phyloP scores from a whole-genome alignment of 129 eudicot genomes.

The Glebionis coronaria region DNA sequence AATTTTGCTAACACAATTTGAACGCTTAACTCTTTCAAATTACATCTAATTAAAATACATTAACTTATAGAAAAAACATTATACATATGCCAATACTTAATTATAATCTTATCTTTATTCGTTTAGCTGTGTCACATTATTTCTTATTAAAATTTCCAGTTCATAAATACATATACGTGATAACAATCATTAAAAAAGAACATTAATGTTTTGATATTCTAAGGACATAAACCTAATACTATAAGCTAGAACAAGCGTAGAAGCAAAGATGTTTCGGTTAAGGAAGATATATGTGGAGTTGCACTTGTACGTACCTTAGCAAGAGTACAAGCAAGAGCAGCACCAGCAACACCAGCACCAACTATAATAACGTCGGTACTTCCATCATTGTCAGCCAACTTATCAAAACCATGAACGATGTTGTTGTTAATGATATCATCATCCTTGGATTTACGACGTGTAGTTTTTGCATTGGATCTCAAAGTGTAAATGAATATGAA shows the following conservation, averaged over 20 bases:
- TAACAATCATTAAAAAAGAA: no score
- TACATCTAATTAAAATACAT: no score
- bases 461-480: constrained; percentile 22
- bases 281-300: no score
- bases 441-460: constrained; percentile 25
- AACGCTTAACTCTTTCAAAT: no score
- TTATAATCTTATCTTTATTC: no score
- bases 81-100: no score
- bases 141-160: no score
- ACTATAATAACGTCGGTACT: constrained; percentile 51
- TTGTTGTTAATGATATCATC: constrained; percentile 1
- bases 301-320: constrained; percentile 45
- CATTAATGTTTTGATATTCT: no score
- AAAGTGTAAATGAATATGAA: constrained; percentile 34
- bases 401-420: neutral
- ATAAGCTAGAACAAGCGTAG: constrained; percentile 3
- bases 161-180: no score
- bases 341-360: constrained; percentile 75
- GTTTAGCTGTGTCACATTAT: no score
- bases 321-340: constrained; percentile 64
- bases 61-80: no score
- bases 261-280: constrained; percentile 26
- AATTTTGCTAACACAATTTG: neutral
- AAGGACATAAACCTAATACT: constrained; percentile 4
- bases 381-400: constrained; percentile 29